Evolutionary conservation across 2,329 filamentous ascomycete species (phyloP).

Genomic region (Grosmannia serpens): DNA sequence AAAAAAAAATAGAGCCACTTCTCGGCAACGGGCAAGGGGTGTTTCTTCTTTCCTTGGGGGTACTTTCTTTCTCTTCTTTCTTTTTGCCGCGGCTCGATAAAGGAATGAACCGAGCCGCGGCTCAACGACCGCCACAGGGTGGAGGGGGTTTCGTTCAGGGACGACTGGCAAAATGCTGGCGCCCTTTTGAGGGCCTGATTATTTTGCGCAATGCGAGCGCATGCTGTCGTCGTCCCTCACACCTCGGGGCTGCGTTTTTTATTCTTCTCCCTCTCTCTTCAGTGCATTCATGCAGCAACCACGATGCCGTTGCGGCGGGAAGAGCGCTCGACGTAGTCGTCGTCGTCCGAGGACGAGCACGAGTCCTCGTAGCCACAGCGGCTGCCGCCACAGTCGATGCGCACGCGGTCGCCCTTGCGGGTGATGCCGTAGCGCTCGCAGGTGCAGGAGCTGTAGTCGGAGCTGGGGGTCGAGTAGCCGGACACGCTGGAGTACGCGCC

Average conservation of each 20-base stretch:
- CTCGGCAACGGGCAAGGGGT: background rate
- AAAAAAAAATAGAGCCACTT: background rate
- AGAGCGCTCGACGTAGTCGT: conserved; percentile 35
- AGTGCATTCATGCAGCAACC: conserved; percentile 28
- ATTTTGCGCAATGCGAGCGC: background rate
- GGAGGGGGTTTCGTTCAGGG: background rate
- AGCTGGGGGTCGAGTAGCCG: conserved; percentile 68
- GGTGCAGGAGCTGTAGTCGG: conserved; percentile 69
- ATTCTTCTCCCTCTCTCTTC: background rate
- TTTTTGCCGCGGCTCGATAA: conserved; percentile 3
- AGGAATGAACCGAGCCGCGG: conserved; percentile 5
- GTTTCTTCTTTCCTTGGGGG: background rate
- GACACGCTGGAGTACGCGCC: conserved; percentile 59
- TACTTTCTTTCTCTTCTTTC: background rate
- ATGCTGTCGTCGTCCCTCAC: background rate
- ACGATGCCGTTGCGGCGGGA: conserved; percentile 55
- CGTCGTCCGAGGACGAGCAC: conserved; percentile 57
- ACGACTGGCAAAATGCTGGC: background rate
- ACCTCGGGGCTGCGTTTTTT: background rate
- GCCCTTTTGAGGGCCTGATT: background rate
- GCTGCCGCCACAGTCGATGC: conserved; percentile 86
- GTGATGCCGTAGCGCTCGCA: conserved; percentile 97
- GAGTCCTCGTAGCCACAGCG: conserved; percentile 73
- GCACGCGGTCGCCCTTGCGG: conserved; percentile 81
- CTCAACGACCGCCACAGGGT: background rate